A percentile compares a stretch with the other conserved stretches of the same genome.
phyloP scores from a whole-genome alignment of 805 yeast genomes.

The Nakazawaea ishiwadae region DNA sequence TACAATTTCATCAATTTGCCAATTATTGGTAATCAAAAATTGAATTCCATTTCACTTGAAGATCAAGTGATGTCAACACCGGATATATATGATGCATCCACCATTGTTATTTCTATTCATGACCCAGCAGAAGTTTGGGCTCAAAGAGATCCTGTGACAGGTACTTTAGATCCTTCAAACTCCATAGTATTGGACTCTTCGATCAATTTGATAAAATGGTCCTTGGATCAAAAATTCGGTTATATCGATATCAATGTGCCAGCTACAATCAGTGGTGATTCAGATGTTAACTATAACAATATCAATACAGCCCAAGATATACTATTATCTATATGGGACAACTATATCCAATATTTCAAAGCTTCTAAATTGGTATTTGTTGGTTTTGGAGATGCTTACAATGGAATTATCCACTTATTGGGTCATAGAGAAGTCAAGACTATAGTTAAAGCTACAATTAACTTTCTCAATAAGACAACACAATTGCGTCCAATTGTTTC shows the following conservation, averaged over 20 bases:
- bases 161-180: slow-evolving; percentile 66
- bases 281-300: slow-evolving; percentile 54
- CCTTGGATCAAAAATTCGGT: slow-evolving; percentile 54
- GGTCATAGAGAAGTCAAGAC: slow-evolving; percentile 74
- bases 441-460: slow-evolving; percentile 65
- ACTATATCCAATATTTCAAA: slow-evolving; percentile 72
- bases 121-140: slow-evolving; percentile 96
- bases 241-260: slow-evolving; percentile 84
- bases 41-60: slow-evolving; percentile 46
- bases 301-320: slow-evolving; percentile 72
- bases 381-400: slow-evolving; percentile 87
- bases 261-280: slow-evolving; percentile 38
- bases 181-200: slow-evolving; percentile 78
- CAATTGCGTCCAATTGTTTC: slow-evolving; percentile 79
- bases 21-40: slow-evolving; percentile 36
- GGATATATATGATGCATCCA: slow-evolving; percentile 56
- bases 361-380: slow-evolving; percentile 70
- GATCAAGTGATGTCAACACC: slow-evolving; percentile 72
- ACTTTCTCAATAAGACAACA: slow-evolving; percentile 61
- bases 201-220: slow-evolving; percentile 66
- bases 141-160: slow-evolving; percentile 71
- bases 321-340: slow-evolving; percentile 82
- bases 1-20: slow-evolving; percentile 68
- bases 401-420: slow-evolving; percentile 78
- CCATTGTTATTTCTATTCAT: slow-evolving; percentile 69